Evolutionary conservation across 148 eudicot genomes (phyloP), one percentile per base, ranked within the genome.

Genomic region (Diospyros kaki): DNA sequence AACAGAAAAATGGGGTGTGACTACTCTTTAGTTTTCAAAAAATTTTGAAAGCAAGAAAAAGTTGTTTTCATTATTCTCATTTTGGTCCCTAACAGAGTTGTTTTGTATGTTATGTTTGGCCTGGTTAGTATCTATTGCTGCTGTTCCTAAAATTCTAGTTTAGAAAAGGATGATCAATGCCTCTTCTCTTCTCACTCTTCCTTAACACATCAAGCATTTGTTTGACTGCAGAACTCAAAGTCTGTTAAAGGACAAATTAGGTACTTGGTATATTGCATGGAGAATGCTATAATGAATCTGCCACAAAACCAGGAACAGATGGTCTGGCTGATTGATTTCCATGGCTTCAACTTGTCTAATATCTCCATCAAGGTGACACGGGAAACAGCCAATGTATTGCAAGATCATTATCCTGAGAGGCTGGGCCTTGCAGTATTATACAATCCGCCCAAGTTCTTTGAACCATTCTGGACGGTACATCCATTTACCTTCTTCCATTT

Each of bases 291-390:
- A 66, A 68, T 87, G 76, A 84, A 90, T 84, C 81, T 95, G 75
- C 90, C 93, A 52, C 66, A 77, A 10, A 75, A 84, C 64, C 94
- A 92, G 75, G 98, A 92, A 82, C 91, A 92, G 84, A 93, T 90
- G 88, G 81, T 92, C 63, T 95, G 97, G 97, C 82, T 92, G 79
- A 79, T 95, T 53, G 98, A 92, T 81, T 95, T 95, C 65, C 79
- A 82, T 39, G 93, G 88, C 73, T 95, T 81, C 83, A 90, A 55
- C 74, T 6, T 92, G 75, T 75, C 92, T 5, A 79, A 89, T 68
- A 74, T 90, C 64, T 89, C 96, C 2, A n/a, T 89, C 72, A 89
- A 84, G 82, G 73, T 76, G 13, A 81, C 96, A 38, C 87, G 84
- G 69, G 97, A 95, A 75, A 89, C 91, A 10, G 94, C 91, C n/a